These are phyloP conservation scores for Tetradesmus lagerheimii DNA, from an alignment of 139 green algal genomes.

Conservation along the genomic window DNA sequence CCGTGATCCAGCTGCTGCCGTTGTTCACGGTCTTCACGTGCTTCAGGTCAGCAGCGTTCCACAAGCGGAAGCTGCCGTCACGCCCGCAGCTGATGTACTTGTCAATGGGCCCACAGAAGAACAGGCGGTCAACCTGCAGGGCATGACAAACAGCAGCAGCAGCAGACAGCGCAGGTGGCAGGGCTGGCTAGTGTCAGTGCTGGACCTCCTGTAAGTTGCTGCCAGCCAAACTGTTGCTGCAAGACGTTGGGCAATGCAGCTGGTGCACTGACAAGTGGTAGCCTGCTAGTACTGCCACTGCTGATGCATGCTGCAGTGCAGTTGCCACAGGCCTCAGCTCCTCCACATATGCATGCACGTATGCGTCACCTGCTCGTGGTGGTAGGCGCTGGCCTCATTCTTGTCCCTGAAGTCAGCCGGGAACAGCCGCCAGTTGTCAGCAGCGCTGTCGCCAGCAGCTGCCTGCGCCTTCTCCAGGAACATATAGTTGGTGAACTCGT, in stretches of 20 bases:
- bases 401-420: slow-evolving; percentile 66
- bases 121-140: slow-evolving; percentile 68
- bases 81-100: slow-evolving; percentile 82
- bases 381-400: slow-evolving; percentile 53
- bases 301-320: slow-evolving; percentile 3
- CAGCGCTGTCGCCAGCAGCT: slow-evolving; percentile 52
- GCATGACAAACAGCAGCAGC: background rate
- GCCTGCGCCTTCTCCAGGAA: slow-evolving; percentile 79
- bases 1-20: slow-evolving; percentile 79
- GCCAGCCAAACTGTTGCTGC: background rate
- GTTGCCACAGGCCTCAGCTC: no score
- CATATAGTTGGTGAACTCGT: slow-evolving; percentile 92
- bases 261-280: background rate
- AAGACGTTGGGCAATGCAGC: background rate
- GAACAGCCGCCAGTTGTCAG: slow-evolving; percentile 80
- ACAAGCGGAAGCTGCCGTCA: slow-evolving; percentile 83
- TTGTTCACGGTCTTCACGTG: slow-evolving; percentile 75
- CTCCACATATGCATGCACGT: no score
- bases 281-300: background rate
- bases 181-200: no score
- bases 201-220: no score
- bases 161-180: no score
- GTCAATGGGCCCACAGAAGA: slow-evolving; percentile 68
- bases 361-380: slow-evolving; percentile 51
- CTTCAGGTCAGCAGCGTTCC: slow-evolving; percentile 73